phyloP scores from a whole-genome alignment of 2,329 filamentous ascomycete genomes.

The Hymenoscyphus fructigenus region DNA sequence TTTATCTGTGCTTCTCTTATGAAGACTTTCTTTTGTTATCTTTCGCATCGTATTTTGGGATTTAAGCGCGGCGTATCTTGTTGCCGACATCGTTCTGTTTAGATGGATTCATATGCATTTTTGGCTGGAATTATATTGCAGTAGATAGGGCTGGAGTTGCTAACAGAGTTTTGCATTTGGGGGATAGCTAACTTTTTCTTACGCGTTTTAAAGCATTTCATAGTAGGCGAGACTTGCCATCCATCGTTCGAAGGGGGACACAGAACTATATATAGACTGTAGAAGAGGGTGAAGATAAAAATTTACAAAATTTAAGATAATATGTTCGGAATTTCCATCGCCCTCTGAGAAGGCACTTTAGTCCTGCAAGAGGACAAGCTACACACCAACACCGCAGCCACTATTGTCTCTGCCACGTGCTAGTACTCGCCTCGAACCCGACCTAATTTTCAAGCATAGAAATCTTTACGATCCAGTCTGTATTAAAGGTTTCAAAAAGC shows the following conservation, averaged over 20 bases:
- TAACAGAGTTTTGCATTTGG: neutral
- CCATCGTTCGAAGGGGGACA: neutral
- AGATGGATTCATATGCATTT: neutral
- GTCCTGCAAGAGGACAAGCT: too few relatives aligned
- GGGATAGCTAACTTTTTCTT: neutral
- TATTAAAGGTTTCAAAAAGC: too few relatives aligned
- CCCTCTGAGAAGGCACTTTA: too few relatives aligned
- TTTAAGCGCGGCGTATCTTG: neutral
- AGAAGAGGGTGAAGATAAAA: neutral
- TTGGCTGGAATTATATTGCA: neutral
- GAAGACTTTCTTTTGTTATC: neutral
- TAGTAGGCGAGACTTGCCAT: neutral
- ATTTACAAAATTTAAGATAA: neutral
- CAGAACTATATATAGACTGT: neutral
- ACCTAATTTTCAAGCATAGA: too few relatives aligned
- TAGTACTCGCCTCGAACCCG: too few relatives aligned
- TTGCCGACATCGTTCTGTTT: neutral
- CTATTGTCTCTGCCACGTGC: too few relatives aligned
- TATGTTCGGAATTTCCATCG: neutral
- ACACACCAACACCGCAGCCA: too few relatives aligned
- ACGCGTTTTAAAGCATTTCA: neutral
- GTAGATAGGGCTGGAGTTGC: neutral
- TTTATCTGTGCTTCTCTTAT: neutral
- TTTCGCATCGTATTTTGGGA: neutral
- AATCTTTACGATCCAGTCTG: too few relatives aligned